Evolutionary conservation across 2,329 filamentous ascomycete genomes (phyloP), one percentile per base, ranked within the genome.

Genomic region (Epichloe gansuensis): DNA sequence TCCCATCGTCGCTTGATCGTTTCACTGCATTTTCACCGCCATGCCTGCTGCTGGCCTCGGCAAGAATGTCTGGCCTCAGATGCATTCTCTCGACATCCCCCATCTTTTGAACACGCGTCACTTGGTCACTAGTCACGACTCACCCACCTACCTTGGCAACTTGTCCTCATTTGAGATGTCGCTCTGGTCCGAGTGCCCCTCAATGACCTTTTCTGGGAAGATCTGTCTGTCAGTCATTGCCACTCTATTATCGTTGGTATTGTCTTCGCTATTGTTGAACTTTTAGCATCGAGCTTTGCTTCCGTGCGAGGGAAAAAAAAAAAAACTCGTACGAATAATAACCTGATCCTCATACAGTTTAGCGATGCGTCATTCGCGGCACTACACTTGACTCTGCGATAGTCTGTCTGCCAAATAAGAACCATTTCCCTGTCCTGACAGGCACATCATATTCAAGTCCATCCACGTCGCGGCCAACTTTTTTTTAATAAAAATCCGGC

Each of bases 201-300:
- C 11, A 36, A 21, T 31, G 41, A 39, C 15, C 31, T 39, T 8
- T 38, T 21, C 23, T 21, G 34, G 4, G 25, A 21, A n/a, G 27
- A 7, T 31, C 31, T 31, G 42, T 21, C 50, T 6, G 21, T 49
- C n/a, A 38, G 39, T 42, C 47, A 35, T 31, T 8, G 17, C 38
- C 12, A 13, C 36, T 34, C 31, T 49, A 53, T 51, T 51, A 49
- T 53, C 25, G 17, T 41, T 48, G 39, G 36, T 13, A 53, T 53
- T 49, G 52, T 51, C 49, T 39, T 25, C 44, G 48, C 52, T 47
- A 51, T 53, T 51, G 52, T 51, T 21, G 25, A 27, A 3, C 8
- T 35, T 5, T 17, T 12, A 13, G 41, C 23, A 31, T 34, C 25
- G 13, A 27, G 5, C 34, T 40, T 49, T 40, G 38, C 47, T 43